Percentiles rank a stretch among this genome's conserved stretches.
phyloP scores from a whole-genome alignment of 257 asterid genomes.

The Eustoma russellianum region DNA sequence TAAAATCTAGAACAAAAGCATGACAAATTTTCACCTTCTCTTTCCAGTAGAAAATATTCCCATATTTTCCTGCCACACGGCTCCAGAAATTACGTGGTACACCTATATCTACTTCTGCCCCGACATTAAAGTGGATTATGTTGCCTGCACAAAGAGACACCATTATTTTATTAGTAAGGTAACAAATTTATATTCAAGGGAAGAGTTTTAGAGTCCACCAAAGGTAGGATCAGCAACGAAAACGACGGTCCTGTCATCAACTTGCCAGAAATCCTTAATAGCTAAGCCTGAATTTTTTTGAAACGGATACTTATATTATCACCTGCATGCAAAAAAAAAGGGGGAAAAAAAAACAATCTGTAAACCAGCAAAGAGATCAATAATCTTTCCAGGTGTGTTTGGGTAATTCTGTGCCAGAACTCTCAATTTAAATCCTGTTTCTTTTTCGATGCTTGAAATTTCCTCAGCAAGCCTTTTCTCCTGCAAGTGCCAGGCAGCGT shows the following conservation, averaged over 20 bases:
- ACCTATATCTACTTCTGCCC: slow-evolving; percentile 82
- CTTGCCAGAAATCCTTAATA: slow-evolving; percentile 80
- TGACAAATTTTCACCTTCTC: slow-evolving; percentile 46
- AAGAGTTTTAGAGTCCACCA: slow-evolving; percentile 30
- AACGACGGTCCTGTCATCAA: slow-evolving; percentile 79
- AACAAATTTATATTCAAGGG: neutral
- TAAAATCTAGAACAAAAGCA: neutral
- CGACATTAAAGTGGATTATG: slow-evolving; percentile 82
- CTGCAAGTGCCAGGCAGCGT: slow-evolving; percentile 27
- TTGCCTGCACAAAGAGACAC: slow-evolving; percentile 44
- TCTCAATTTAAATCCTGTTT: slow-evolving; percentile 79
- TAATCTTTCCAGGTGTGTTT: slow-evolving; percentile 66
- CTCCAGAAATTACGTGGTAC: slow-evolving; percentile 94
- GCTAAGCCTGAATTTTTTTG: slow-evolving; percentile 55
- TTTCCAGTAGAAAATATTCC: slow-evolving; percentile 91
- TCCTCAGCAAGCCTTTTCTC: slow-evolving; percentile 66
- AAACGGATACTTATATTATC: neutral
- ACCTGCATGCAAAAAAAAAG: neutral
- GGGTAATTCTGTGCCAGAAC: slow-evolving; percentile 93
- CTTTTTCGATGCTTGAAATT: slow-evolving; percentile 69
- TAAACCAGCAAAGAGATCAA: slow-evolving; percentile 3
- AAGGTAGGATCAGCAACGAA: slow-evolving; percentile 97
- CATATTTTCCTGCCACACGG: slow-evolving; percentile 85
- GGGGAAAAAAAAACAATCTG: neutral
- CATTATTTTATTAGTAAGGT: slow-evolving; percentile 4